A percentile compares a stretch with the other conserved stretches of the same genome.
These are phyloP conservation scores for Zasmidium angulare DNA, from an alignment of 2,329 filamentous ascomycete genomes.

Conservation along the genomic window DNA sequence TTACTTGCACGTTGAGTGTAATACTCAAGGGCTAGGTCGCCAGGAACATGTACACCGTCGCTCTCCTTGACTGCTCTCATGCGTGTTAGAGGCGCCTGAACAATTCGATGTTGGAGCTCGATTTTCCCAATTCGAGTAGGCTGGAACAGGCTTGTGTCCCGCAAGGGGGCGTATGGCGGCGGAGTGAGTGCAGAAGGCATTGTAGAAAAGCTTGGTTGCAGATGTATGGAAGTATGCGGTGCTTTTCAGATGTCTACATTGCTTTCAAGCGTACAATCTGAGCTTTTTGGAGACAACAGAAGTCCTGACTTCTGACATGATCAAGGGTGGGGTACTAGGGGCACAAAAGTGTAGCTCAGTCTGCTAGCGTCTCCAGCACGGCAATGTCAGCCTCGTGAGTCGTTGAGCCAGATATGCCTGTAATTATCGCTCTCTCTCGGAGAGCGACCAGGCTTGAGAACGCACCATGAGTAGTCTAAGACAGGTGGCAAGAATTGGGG, in stretches of 20 bases:
- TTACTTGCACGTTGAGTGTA: constrained; percentile 53
- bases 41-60: constrained; percentile 48
- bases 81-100: constrained; percentile 41
- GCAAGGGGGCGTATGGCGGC: constrained; percentile 13
- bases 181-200: constrained; percentile 19
- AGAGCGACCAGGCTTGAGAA: background rate
- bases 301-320: background rate
- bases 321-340: background rate
- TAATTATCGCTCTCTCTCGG: too few relatives aligned
- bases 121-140: constrained; percentile 35
- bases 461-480: too few relatives aligned
- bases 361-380: too few relatives aligned
- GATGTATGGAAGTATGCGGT: background rate
- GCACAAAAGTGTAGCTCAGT: too few relatives aligned
- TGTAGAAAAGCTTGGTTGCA: background rate
- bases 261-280: background rate
- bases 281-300: too few relatives aligned
- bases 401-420: too few relatives aligned
- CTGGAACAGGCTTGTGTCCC: constrained; percentile 34
- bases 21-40: constrained; percentile 44
- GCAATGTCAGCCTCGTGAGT: too few relatives aligned
- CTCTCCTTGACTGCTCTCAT: constrained; percentile 36
- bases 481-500: too few relatives aligned
- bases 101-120: constrained; percentile 39
- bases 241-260: background rate